phyloP scores from a whole-genome alignment of 805 yeast genomes.

The Nakazawaea holstii region DNA sequence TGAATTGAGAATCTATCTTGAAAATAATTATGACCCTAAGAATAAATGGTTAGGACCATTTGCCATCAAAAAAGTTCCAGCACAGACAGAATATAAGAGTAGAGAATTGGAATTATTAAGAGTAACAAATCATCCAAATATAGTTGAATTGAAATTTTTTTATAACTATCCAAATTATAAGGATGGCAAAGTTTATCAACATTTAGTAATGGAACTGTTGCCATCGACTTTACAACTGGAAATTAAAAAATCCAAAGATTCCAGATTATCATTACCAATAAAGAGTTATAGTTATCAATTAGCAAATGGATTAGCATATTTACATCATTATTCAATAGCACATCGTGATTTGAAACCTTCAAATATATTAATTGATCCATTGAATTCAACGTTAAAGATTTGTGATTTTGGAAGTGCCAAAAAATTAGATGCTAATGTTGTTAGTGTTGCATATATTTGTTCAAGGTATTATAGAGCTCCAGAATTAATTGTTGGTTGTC shows the following conservation, averaged over 20 bases:
- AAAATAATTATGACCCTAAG: conserved; percentile 16
- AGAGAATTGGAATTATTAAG: conserved; percentile 75
- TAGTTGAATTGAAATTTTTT: conserved; percentile 62
- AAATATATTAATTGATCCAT: conserved; percentile 72
- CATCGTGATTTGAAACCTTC: conserved; percentile 86
- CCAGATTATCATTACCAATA: conserved; percentile 61
- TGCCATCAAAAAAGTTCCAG: conserved; percentile 81
- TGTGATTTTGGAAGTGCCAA: conserved; percentile 88
- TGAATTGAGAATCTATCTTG: conserved; percentile 24
- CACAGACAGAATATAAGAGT: conserved; percentile 81
- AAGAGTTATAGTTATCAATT: conserved; percentile 75
- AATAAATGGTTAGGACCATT: conserved; percentile 67
- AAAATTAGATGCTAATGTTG: conserved; percentile 68
- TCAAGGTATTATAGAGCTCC: conserved; percentile 96
- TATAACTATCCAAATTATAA: conserved; percentile 61
- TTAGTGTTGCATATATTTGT: conserved; percentile 93
- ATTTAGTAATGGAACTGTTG: conserved; percentile 81
- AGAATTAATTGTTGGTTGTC: conserved; percentile 87
- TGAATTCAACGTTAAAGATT: conserved; percentile 59
- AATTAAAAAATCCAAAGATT: conserved; percentile 61
- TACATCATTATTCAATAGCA: conserved; percentile 75
- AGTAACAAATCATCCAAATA: conserved; percentile 74
- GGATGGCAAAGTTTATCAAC: conserved; percentile 68
- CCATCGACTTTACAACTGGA: conserved; percentile 78
- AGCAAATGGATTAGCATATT: conserved; percentile 76